Percentiles rank a stretch among this genome's conserved stretches.
These are phyloP conservation scores for Penicillium argentinense DNA, from an alignment of 495 filamentous ascomycete genomes.

Conservation along the genomic window DNA sequence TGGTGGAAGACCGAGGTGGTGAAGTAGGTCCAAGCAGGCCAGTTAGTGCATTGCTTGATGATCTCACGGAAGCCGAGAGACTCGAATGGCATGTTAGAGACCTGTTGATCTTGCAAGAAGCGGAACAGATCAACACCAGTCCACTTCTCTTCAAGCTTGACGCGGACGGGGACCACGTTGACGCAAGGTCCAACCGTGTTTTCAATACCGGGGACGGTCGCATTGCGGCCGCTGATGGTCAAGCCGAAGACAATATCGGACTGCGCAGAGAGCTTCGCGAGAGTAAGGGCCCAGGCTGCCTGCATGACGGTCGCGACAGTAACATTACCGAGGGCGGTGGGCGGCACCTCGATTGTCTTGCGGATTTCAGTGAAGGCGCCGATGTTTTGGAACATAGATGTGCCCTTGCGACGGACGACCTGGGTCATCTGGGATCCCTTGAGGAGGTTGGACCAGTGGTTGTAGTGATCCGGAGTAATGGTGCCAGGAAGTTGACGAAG, in stretches of 20 bases:
- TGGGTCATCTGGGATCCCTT: slow-evolving; percentile 48
- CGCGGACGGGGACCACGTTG: slow-evolving; percentile 59
- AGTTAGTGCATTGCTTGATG: slow-evolving; percentile 56
- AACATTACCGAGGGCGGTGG: slow-evolving; percentile 46
- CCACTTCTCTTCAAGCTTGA: slow-evolving; percentile 48
- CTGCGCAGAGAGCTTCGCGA: slow-evolving; percentile 49
- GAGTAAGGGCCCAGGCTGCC: slow-evolving; percentile 55
- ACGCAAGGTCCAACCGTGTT: slow-evolving; percentile 58
- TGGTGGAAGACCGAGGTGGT: slow-evolving; percentile 51
- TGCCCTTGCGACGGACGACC: slow-evolving; percentile 36
- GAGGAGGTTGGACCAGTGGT: slow-evolving; percentile 44
- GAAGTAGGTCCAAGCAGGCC: slow-evolving; percentile 54
- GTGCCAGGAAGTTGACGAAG: slow-evolving; percentile 48
- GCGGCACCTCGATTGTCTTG: slow-evolving; percentile 40
- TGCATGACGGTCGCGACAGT: slow-evolving; percentile 58
- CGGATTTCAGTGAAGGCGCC: slow-evolving; percentile 38
- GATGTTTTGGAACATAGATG: slow-evolving; percentile 40
- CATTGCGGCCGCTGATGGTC: slow-evolving; percentile 57
- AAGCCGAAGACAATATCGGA: slow-evolving; percentile 57
- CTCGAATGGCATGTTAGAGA: slow-evolving; percentile 59
- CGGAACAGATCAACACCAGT: slow-evolving; percentile 53
- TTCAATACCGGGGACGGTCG: slow-evolving; percentile 52
- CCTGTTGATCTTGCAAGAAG: slow-evolving; percentile 57
- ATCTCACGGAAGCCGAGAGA: slow-evolving; percentile 61
- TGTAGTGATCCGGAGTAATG: slow-evolving; percentile 55